These are phyloP conservation scores for Wallacemonas sp. DNA, from an alignment of 208 protist genomes.

Conservation along the genomic window DNA sequence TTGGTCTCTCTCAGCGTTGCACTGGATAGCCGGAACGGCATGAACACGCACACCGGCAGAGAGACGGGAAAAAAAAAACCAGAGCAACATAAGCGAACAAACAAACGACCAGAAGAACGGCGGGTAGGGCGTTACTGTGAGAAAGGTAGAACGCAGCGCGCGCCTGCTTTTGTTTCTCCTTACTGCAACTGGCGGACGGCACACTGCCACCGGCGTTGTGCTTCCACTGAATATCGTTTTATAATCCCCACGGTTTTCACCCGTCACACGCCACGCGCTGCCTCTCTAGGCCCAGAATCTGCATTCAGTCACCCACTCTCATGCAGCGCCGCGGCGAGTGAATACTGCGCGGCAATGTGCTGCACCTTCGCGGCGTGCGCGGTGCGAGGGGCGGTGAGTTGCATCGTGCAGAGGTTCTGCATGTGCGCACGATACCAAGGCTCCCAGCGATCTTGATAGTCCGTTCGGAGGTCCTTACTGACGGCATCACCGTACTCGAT, in stretches of 20 bases:
- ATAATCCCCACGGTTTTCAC: not conserved
- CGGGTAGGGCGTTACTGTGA: too few relatives aligned
- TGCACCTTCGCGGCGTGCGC: not conserved
- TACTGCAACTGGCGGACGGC: too few relatives aligned
- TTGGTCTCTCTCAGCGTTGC: too few relatives aligned
- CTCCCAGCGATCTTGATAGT: conserved; percentile 55
- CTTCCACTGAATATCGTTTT: not conserved
- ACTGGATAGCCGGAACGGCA: too few relatives aligned
- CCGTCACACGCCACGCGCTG: conserved; percentile 30
- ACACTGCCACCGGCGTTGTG: too few relatives aligned
- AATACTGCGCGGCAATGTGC: not conserved
- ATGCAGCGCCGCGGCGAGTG: not conserved
- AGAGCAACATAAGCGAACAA: conserved; percentile 2
- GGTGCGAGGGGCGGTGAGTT: not conserved
- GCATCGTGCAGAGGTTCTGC: conserved; percentile 6
- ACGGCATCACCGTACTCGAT: conserved; percentile 39
- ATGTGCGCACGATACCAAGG: conserved; percentile 37
- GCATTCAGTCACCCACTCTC: too few relatives aligned
- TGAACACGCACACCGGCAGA: too few relatives aligned
- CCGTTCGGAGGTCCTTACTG: conserved; percentile 39
- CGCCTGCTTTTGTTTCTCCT: too few relatives aligned
- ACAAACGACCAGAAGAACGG: not conserved
- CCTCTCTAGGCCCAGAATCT: conserved; percentile 20
- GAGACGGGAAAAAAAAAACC: not conserved
- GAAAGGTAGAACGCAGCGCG: too few relatives aligned